Conservation (phyloP, 768 basidiomycete species). For the Naematelia encephala region DNA sequence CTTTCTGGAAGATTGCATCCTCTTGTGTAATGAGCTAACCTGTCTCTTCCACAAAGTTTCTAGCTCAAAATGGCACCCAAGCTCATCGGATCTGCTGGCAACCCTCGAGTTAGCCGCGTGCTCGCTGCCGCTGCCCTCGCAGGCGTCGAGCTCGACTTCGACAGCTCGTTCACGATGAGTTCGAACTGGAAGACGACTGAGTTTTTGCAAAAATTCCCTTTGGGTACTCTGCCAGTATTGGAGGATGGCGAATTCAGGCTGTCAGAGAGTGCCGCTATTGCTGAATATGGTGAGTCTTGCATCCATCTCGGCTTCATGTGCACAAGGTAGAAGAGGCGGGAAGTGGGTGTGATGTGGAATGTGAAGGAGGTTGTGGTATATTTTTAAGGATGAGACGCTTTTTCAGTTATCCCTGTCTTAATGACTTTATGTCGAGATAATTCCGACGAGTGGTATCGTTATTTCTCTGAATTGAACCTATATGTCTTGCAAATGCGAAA, state of each 20-base stretch:
- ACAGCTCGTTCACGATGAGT: constrained; percentile 52
- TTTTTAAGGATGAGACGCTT: constrained; percentile 55
- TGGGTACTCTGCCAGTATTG: constrained; percentile 64
- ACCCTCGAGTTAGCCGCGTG: constrained; percentile 46
- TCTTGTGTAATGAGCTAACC: too few relatives aligned
- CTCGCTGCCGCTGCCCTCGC: constrained; percentile 60
- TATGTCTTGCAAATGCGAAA: neutral
- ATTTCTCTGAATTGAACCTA: constrained; percentile 43
- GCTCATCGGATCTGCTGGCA: constrained; percentile 36
- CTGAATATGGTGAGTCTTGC: constrained; percentile 74
- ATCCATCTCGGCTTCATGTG: neutral
- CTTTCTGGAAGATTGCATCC: too few relatives aligned
- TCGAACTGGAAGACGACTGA: constrained; percentile 41
- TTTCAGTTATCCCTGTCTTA: constrained; percentile 73
- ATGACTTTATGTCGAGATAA: constrained; percentile 59
- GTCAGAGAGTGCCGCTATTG: constrained; percentile 76
- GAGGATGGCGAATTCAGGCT: constrained; percentile 73
- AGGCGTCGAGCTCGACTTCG: constrained; percentile 72
- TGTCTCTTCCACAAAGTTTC: neutral
- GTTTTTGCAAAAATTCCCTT: constrained; percentile 59
- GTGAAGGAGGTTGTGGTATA: too few relatives aligned
- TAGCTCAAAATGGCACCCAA: constrained; percentile 34
- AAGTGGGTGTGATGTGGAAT: too few relatives aligned
- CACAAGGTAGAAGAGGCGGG: neutral
- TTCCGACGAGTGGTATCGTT: constrained; percentile 52